Percentiles rank a stretch among this genome's conserved stretches.
These are phyloP conservation scores for Lipomyces kockii DNA, from an alignment of 805 yeast genomes.

Conservation along the genomic window DNA sequence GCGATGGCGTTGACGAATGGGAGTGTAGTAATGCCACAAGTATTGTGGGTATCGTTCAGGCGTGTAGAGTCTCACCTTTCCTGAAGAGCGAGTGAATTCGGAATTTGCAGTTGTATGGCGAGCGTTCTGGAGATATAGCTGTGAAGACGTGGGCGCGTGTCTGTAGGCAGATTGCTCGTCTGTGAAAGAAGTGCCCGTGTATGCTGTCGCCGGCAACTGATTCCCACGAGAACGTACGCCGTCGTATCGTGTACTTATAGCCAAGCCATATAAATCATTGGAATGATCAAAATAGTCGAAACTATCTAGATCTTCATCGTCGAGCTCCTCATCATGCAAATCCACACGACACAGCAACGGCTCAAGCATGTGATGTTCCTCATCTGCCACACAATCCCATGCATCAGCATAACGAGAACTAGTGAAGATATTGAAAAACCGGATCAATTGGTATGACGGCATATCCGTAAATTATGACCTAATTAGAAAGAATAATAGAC, in stretches of 20 bases:
- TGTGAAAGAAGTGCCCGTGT: background rate
- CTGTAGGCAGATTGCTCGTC: background rate
- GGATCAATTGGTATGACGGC: background rate
- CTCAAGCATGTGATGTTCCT: background rate
- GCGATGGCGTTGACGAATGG: background rate
- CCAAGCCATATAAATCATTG: background rate
- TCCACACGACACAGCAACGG: background rate
- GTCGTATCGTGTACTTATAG: background rate
- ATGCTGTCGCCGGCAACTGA: background rate
- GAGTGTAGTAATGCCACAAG: background rate
- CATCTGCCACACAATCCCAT: background rate
- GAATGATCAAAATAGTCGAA: background rate
- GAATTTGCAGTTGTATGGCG: background rate
- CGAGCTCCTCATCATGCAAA: background rate
- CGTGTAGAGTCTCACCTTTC: background rate
- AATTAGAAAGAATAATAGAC: background rate
- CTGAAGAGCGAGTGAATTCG: background rate
- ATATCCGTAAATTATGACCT: background rate
- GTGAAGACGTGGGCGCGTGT: background rate
- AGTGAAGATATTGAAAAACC: background rate
- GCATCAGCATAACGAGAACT: background rate
- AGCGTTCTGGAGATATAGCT: background rate
- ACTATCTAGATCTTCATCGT: background rate
- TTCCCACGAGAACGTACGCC: background rate
- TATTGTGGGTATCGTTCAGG: background rate